phyloP scores from a whole-genome alignment of 345 rosid species.

The Lepidium didymum region DNA sequence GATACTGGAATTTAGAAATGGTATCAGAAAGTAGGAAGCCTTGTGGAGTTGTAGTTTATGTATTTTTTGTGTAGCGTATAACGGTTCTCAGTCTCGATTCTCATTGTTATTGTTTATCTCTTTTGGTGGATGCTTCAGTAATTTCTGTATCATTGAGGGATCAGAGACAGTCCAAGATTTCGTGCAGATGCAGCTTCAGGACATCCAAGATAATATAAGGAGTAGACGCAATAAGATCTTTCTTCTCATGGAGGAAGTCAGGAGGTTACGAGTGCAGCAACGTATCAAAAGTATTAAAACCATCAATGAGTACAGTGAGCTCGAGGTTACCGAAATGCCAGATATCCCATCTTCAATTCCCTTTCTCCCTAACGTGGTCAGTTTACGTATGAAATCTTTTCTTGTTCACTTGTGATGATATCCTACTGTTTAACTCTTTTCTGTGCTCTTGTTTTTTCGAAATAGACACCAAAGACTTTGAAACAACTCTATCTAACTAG shows the following conservation, averaged over 20 bases:
- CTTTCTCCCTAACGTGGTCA: conserved; percentile 69
- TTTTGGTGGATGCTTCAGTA: conserved; percentile 35
- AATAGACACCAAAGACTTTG: conserved; percentile 74
- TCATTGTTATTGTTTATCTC: neutral
- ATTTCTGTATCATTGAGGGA: conserved; percentile 91
- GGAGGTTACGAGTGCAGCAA: conserved; percentile 84
- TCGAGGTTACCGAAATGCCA: conserved; percentile 75
- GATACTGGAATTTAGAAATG: neutral
- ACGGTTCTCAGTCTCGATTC: neutral
- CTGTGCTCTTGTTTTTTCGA: conserved; percentile 10
- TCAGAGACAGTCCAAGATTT: conserved; percentile 91
- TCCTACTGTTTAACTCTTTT: neutral
- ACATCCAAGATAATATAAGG: conserved; percentile 75
- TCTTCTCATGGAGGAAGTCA: conserved; percentile 98
- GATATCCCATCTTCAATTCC: conserved; percentile 93
- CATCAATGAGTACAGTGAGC: conserved; percentile 29
- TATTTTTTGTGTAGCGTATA: neutral
- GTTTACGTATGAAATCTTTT: neutral
- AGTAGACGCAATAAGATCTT: conserved; percentile 88
- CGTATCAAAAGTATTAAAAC: conserved; percentile 50
- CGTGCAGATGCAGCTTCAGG: conserved; percentile 76
- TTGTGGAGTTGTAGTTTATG: neutral
- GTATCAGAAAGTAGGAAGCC: neutral
- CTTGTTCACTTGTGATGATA: neutral
- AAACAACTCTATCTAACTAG: conserved; percentile 82